Conservation (phyloP, 305 asterid species). For the Petunia hybrid region DNA sequence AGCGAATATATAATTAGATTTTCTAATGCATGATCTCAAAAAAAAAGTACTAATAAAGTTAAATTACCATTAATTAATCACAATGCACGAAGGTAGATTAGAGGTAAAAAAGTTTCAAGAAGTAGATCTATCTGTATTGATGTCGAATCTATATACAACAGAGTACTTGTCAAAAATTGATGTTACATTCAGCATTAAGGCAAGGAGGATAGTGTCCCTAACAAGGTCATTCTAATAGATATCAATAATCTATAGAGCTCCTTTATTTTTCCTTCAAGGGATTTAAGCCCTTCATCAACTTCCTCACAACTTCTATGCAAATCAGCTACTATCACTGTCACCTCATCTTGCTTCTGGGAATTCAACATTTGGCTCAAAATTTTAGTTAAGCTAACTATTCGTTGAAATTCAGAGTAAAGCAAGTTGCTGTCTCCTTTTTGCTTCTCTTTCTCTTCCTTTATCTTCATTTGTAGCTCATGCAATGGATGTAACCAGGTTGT, state of each 20-base stretch:
- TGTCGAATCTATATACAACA: neutral
- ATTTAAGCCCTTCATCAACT: conserved; percentile 4
- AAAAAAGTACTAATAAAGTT: neutral
- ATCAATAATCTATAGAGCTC: conserved; percentile 24
- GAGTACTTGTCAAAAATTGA: neutral
- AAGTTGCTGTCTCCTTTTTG: neutral
- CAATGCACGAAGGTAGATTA: neutral
- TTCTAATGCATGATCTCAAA: neutral
- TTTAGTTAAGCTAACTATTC: conserved; percentile 3
- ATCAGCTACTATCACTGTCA: neutral
- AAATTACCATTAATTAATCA: neutral
- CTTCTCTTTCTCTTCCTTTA: conserved; percentile 7
- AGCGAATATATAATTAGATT: no score
- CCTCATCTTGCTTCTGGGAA: neutral
- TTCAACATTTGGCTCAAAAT: conserved; percentile 1
- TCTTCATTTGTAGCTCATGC: conserved; percentile 1
- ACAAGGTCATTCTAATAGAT: conserved; percentile 26
- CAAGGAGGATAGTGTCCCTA: conserved; percentile 20
- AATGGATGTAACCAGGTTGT: neutral
- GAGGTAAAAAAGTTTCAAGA: neutral
- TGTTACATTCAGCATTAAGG: neutral
- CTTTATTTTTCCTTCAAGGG: conserved; percentile 25
- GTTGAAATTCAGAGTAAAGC: neutral
- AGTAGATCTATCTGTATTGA: neutral
- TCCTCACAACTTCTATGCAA: conserved; percentile 29